These are phyloP conservation scores for Gonium pectorale DNA, from an alignment of 139 green algal species.

Conservation along the genomic window DNA sequence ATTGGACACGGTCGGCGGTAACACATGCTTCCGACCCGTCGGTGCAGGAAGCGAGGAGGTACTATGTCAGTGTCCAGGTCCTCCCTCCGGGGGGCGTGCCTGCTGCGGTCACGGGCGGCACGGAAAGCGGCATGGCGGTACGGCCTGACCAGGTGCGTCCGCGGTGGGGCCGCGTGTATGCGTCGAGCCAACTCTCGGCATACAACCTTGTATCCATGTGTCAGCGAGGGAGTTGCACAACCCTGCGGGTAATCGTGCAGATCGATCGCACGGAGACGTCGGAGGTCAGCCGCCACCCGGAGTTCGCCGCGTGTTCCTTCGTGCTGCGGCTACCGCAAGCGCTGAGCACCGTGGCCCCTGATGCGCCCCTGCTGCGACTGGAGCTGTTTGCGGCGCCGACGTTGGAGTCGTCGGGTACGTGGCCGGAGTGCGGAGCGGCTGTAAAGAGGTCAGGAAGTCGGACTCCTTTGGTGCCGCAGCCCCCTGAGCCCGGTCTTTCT, in stretches of 20 bases:
- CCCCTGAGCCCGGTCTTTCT: background rate
- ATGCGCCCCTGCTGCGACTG: slow-evolving; percentile 43
- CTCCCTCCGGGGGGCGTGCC: background rate
- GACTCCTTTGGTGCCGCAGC: background rate
- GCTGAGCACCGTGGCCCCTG: slow-evolving; percentile 1
- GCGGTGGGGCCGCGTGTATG: background rate
- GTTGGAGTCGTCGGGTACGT: background rate
- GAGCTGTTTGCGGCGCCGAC: slow-evolving; percentile 16
- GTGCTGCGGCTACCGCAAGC: slow-evolving; percentile 51
- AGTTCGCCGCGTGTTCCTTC: slow-evolving; percentile 52
- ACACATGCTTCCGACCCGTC: background rate
- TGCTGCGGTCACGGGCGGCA: background rate
- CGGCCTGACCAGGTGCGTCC: background rate
- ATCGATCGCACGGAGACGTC: slow-evolving; percentile 56
- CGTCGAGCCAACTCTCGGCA: background rate
- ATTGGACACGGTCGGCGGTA: background rate
- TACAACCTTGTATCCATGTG: background rate
- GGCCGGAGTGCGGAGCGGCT: background rate
- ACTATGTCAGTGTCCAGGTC: slow-evolving; percentile 14
- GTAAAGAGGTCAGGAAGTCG: background rate
- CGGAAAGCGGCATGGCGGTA: background rate
- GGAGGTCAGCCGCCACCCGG: slow-evolving; percentile 39
- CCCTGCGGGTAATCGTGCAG: background rate
- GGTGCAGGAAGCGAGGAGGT: slow-evolving; percentile 25
- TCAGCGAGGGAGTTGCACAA: too few species aligned